Percentiles rank a stretch among this genome's conserved stretches.
Conservation (phyloP, 192 early-diverging fungal genomes). For the Diversispora eburnea region DNA sequence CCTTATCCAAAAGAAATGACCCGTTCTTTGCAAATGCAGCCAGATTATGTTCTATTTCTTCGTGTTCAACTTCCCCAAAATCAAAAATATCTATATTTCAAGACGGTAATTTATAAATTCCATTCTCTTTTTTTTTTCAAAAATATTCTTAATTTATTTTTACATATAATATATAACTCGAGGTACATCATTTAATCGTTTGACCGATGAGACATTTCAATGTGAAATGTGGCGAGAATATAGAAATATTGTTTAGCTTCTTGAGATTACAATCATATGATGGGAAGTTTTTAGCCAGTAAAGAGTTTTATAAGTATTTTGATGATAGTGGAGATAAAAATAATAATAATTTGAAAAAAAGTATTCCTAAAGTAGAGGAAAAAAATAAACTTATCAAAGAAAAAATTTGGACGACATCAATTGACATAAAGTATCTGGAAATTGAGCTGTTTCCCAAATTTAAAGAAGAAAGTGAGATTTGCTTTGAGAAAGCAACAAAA, state of each 20-base stretch:
- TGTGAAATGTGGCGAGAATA: not conserved
- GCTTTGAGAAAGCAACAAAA: conserved; percentile 19
- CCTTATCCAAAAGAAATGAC: conserved; percentile 6
- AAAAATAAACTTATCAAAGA: not conserved
- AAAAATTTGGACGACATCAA: not conserved
- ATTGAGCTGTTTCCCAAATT: conserved; percentile 6
- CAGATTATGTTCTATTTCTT: no score
- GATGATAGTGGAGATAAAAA: not conserved
- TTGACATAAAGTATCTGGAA: conserved; percentile 5
- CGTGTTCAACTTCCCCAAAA: no score
- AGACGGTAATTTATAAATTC: no score
- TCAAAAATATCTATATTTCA: no score
- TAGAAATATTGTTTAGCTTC: conserved; percentile 3
- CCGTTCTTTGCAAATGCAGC: conserved; percentile 32
- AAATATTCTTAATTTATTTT: no score
- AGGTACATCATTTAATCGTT: conserved; percentile 30
- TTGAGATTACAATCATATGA: conserved; percentile 27
- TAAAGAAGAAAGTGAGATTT: conserved; percentile 16
- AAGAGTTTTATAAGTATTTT: conserved; percentile 16
- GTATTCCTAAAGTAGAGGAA: no score
- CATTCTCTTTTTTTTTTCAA: no score
- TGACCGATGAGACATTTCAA: no score
- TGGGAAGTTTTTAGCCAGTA: conserved; percentile 4
- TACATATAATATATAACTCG: no score
- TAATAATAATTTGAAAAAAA: not conserved